These are phyloP conservation scores for Lipomyces starkeyi DNA, from an alignment of 805 yeast species.

Conservation along the genomic window DNA sequence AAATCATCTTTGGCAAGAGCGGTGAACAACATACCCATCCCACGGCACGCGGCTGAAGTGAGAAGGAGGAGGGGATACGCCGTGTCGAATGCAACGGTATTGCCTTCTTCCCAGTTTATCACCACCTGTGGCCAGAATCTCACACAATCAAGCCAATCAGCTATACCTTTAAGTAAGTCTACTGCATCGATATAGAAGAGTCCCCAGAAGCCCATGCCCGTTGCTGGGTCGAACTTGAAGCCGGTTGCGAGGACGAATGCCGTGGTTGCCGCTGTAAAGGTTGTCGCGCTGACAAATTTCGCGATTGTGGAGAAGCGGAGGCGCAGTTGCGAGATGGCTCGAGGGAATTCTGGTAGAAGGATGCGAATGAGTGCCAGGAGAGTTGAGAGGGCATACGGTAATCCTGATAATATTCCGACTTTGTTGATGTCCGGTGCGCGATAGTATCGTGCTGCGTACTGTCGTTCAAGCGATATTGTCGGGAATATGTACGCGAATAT, in stretches of 20 bases:
- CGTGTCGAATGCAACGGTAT: slow-evolving; percentile 18
- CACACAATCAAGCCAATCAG: slow-evolving; percentile 13
- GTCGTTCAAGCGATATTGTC: background rate
- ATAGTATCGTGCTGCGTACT: slow-evolving; percentile 18
- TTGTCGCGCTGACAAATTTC: slow-evolving; percentile 3
- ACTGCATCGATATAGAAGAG: slow-evolving; percentile 29
- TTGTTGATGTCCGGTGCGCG: slow-evolving; percentile 4
- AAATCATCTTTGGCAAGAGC: background rate
- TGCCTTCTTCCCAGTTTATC: slow-evolving; percentile 25
- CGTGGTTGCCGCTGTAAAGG: background rate
- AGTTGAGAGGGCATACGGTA: background rate
- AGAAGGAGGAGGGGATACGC: background rate
- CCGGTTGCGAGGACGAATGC: slow-evolving; percentile 12
- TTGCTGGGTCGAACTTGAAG: slow-evolving; percentile 17
- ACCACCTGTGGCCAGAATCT: slow-evolving; percentile 28
- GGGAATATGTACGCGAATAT: slow-evolving; percentile 19
- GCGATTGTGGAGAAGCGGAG: slow-evolving; percentile 19
- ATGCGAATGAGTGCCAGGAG: background rate
- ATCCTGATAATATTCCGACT: background rate
- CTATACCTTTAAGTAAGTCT: slow-evolving; percentile 27
- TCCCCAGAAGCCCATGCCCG: slow-evolving; percentile 28
- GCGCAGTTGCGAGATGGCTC: background rate
- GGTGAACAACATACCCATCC: background rate
- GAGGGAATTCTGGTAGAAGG: background rate
- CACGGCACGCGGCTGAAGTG: background rate